Conservation (phyloP, 495 filamentous ascomycete species). For the Sabuloglossum arenarium region DNA sequence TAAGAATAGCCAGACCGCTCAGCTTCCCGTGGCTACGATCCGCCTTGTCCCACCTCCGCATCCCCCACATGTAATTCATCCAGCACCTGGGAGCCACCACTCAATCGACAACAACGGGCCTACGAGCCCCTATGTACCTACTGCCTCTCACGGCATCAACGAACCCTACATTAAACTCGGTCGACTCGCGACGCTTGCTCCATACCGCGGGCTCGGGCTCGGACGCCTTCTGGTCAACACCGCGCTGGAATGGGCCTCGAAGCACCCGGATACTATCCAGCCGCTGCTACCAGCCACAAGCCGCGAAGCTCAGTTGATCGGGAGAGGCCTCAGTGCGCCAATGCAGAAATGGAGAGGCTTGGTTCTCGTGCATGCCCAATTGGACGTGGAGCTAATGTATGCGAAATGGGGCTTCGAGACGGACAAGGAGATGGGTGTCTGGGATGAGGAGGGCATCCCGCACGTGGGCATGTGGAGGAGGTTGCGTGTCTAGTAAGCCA, state of each 20-base stretch:
- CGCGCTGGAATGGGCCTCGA: slow-evolving; percentile 37
- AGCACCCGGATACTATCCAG: slow-evolving; percentile 27
- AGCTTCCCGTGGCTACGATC: slow-evolving; percentile 45
- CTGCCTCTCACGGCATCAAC: slow-evolving; percentile 27
- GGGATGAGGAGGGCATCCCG: slow-evolving; percentile 8
- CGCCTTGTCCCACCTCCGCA: slow-evolving; percentile 64
- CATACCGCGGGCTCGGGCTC: slow-evolving; percentile 42
- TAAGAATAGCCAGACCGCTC: slow-evolving; percentile 14
- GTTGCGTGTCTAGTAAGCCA: not conserved
- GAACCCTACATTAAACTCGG: slow-evolving; percentile 67
- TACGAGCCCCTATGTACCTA: slow-evolving; percentile 7
- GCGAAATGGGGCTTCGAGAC: slow-evolving; percentile 6
- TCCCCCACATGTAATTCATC: slow-evolving; percentile 35
- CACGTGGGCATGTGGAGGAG: slow-evolving; percentile 10
- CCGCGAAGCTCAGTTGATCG: not conserved
- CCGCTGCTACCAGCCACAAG: not conserved
- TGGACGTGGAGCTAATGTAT: slow-evolving; percentile 3
- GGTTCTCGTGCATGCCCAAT: slow-evolving; percentile 7
- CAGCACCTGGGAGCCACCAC: slow-evolving; percentile 19
- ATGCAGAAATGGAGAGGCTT: slow-evolving; percentile 5
- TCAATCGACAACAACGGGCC: slow-evolving; percentile 6
- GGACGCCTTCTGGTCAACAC: slow-evolving; percentile 38
- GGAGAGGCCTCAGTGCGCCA: not conserved
- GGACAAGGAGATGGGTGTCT: slow-evolving; percentile 7
- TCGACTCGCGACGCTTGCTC: slow-evolving; percentile 42